phyloP scores from a whole-genome alignment of 169 alveolate species.

The Plasmodium vivax region DNA sequence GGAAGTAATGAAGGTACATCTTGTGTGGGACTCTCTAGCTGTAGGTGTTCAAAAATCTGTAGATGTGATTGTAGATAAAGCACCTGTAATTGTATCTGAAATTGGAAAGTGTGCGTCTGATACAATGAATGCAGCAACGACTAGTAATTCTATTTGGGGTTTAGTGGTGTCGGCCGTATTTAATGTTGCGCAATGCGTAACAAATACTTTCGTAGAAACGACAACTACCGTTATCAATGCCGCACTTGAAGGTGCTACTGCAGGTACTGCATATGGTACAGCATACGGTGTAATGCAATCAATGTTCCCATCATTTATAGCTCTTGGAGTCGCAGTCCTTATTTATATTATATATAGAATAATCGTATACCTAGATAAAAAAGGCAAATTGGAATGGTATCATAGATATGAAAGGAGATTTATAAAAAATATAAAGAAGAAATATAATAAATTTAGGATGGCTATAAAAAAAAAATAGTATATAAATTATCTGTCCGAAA shows the following conservation, averaged over 20 bases:
- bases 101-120: not conserved
- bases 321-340: not conserved
- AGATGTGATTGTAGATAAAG: not conserved
- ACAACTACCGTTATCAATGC: not conserved
- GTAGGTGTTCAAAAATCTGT: not conserved
- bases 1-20: not conserved
- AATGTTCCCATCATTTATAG: not conserved
- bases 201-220: too few species aligned
- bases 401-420: not conserved
- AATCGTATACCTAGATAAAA: constrained; percentile 1
- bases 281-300: not conserved
- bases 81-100: not conserved
- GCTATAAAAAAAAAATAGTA: not conserved
- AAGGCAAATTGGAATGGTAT: not conserved
- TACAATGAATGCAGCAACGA: not conserved
- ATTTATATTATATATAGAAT: not conserved
- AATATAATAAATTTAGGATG: not conserved
- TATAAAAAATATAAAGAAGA: not conserved
- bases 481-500: not conserved
- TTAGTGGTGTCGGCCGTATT: too few species aligned
- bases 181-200: too few species aligned
- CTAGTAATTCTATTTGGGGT: too few species aligned
- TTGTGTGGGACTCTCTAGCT: not conserved
- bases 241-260: not conserved
- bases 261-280: not conserved